A percentile compares a stretch with the other conserved stretches of the same genome.
phyloP scores from a whole-genome alignment of 768 basidiomycete genomes.

The Kwoniella dejecticola region DNA sequence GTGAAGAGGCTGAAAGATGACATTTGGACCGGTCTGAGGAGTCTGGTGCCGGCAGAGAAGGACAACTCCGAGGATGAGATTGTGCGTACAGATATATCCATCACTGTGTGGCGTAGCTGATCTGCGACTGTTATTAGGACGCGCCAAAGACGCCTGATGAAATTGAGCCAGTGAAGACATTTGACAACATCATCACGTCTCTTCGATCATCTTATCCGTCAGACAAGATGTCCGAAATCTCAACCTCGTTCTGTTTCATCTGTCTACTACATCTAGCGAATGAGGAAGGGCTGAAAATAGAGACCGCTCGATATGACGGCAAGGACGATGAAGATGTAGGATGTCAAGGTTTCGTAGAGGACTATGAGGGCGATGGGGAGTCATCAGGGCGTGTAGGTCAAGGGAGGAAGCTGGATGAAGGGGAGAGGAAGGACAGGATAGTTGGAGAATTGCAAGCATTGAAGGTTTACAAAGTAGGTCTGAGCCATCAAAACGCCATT shows the following conservation, averaged over 20 bases:
- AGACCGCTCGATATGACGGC: slow-evolving; percentile 53
- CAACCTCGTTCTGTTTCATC: slow-evolving; percentile 99
- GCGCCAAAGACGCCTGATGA: slow-evolving; percentile 35
- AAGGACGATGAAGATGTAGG: slow-evolving; percentile 48
- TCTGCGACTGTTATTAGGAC: slow-evolving; percentile 8
- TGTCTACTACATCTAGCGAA: slow-evolving; percentile 94
- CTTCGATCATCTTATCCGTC: slow-evolving; percentile 79
- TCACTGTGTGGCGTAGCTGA: not conserved
- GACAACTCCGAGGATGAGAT: slow-evolving; percentile 52
- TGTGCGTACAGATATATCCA: slow-evolving; percentile 23
- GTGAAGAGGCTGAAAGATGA: slow-evolving; percentile 96
- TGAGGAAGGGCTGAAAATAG: slow-evolving; percentile 88
- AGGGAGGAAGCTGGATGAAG: slow-evolving; percentile 30
- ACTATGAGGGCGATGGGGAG: slow-evolving; percentile 24
- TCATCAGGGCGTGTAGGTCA: slow-evolving; percentile 6
- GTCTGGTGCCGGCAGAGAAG: slow-evolving; percentile 62
- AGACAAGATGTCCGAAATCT: slow-evolving; percentile 97
- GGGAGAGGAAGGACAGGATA: slow-evolving; percentile 42
- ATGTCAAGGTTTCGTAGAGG: slow-evolving; percentile 35
- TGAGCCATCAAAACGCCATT: not conserved
- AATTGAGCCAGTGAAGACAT: slow-evolving; percentile 43
- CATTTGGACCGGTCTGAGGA: slow-evolving; percentile 88
- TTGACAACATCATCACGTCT: slow-evolving; percentile 70
- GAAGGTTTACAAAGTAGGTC: slow-evolving; percentile 51
- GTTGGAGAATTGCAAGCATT: slow-evolving; percentile 54